A percentile compares a stretch with the other conserved stretches of the same genome.
Evolutionary conservation across 1,139 yeast genomes (phyloP).

Genomic region (Groenewaldozyma sp.): DNA sequence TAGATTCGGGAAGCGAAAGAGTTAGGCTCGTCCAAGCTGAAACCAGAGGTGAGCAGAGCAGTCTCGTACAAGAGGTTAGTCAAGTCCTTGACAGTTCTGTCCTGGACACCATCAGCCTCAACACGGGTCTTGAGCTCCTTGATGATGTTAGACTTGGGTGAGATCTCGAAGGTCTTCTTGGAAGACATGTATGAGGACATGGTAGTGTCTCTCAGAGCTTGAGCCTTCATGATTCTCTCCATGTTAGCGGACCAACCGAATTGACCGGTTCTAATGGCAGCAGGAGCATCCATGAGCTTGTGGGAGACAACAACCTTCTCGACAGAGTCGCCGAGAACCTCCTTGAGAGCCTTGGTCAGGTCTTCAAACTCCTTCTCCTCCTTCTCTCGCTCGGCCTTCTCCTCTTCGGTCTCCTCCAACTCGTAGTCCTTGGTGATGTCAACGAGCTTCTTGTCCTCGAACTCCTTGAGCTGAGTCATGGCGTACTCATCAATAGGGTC

Average conservation of each 20-base stretch:
- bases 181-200: constrained; percentile 99
- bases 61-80: constrained; percentile 95
- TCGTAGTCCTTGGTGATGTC: constrained; percentile 99
- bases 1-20: constrained; percentile 96
- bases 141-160: constrained; percentile 94
- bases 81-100: constrained; percentile 96
- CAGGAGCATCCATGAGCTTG: constrained; percentile 97
- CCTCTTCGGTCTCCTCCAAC: constrained; percentile 98
- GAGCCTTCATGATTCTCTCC: constrained; percentile 99
- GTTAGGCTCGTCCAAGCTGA: constrained; percentile 96
- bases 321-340: constrained; percentile 94
- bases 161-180: constrained; percentile 97
- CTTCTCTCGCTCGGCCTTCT: constrained; percentile 86
- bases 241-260: constrained; percentile 99
- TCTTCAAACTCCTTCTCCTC: constrained; percentile 89
- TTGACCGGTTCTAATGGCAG: constrained; percentile 99
- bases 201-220: constrained; percentile 96
- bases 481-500: constrained; percentile 99
- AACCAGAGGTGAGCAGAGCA: constrained; percentile 96
- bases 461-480: constrained; percentile 98
- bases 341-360: constrained; percentile 93
- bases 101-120: constrained; percentile 94
- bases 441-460: constrained; percentile 97
- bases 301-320: constrained; percentile 99
- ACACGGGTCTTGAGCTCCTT: constrained; percentile 94